Conservation (phyloP, 352 stramenopile genomes). For the Phytopythium vexans region DNA sequence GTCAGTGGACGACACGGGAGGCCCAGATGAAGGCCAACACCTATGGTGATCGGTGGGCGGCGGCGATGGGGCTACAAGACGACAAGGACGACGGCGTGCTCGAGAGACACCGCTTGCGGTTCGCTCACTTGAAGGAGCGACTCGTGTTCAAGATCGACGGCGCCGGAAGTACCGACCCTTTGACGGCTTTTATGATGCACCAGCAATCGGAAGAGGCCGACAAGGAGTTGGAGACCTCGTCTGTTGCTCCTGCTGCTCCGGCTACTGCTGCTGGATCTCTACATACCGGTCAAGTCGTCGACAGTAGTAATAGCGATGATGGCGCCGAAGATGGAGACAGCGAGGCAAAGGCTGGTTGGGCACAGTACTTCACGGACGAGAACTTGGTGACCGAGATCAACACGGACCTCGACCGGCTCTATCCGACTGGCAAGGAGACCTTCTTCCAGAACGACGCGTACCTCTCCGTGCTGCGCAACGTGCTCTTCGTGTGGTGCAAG, state of each 20-base stretch:
- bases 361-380: conserved; percentile 70
- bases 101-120: conserved; percentile 32
- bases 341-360: conserved; percentile 23
- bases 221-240: background rate
- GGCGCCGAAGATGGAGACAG: background rate
- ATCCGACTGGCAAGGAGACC: conserved; percentile 63
- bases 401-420: conserved; percentile 73
- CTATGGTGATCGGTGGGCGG: conserved; percentile 8
- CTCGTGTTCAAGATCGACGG: conserved; percentile 70
- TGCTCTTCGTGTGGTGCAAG: conserved; percentile 84
- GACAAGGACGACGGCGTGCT: conserved; percentile 5
- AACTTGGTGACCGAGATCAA: conserved; percentile 77
- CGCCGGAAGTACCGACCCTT: conserved; percentile 36
- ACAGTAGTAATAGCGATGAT: too few relatives aligned
- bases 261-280: background rate
- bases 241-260: background rate
- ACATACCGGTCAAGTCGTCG: background rate
- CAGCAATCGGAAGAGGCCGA: conserved; percentile 6
- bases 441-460: conserved; percentile 77
- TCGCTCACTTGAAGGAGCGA: conserved; percentile 50
- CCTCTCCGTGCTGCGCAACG: conserved; percentile 58
- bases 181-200: conserved; percentile 24
- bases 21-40: too few relatives aligned
- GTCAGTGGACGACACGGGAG: too few relatives aligned
- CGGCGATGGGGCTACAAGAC: conserved; percentile 17